phyloP scores from a whole-genome alignment of 208 protist genomes.

The Leishmania tropica region DNA sequence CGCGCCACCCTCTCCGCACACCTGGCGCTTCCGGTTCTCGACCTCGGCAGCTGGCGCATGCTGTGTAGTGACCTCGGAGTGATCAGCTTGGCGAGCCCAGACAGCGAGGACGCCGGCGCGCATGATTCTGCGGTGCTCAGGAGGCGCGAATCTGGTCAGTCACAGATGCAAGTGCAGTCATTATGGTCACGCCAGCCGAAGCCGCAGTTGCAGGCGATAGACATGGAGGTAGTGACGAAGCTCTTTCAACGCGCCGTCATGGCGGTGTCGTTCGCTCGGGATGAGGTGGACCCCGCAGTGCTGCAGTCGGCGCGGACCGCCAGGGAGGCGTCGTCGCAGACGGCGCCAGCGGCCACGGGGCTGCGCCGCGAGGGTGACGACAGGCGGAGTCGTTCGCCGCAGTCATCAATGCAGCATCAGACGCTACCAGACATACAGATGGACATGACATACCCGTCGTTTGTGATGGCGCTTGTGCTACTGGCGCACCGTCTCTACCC shows the following conservation, averaged over 20 bases:
- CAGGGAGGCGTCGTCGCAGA: slow-evolving; percentile 8
- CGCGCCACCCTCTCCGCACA: slow-evolving; percentile 53
- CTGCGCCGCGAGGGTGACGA: neutral
- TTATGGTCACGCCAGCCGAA: neutral
- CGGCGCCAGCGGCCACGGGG: neutral
- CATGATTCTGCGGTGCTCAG: neutral
- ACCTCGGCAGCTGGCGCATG: slow-evolving; percentile 78
- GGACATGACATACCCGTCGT: slow-evolving; percentile 75
- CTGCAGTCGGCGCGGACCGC: slow-evolving; percentile 8
- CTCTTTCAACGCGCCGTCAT: slow-evolving; percentile 61
- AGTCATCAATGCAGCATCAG: neutral
- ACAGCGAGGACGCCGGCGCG: neutral
- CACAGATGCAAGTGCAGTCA: neutral
- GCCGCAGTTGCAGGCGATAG: slow-evolving; percentile 28
- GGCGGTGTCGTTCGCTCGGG: slow-evolving; percentile 12
- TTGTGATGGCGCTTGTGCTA: slow-evolving; percentile 61
- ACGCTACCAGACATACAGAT: slow-evolving; percentile 39
- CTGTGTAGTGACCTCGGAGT: slow-evolving; percentile 73
- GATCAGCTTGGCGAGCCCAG: slow-evolving; percentile 31
- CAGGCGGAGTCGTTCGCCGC: neutral
- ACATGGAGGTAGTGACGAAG: slow-evolving; percentile 55
- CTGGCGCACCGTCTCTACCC: slow-evolving; percentile 68
- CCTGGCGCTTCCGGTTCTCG: slow-evolving; percentile 75
- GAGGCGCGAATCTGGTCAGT: neutral
- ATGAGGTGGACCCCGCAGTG: slow-evolving; percentile 21